phyloP scores from a whole-genome alignment of 208 protist genomes.

The Herpetomonas tarakana region DNA sequence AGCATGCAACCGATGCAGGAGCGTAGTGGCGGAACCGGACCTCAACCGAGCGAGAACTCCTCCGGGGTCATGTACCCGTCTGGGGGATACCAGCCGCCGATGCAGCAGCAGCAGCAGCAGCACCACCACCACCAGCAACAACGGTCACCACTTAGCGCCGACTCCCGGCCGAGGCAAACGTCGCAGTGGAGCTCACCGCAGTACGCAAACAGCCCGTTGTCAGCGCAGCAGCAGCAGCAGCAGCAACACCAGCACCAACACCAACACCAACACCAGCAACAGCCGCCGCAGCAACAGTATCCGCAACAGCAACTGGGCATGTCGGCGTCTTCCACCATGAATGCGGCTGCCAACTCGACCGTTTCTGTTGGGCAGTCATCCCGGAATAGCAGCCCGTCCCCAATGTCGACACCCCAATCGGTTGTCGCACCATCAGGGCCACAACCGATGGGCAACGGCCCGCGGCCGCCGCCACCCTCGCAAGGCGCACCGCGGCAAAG shows the following conservation, averaged over 20 bases:
- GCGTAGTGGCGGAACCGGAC: too few species aligned
- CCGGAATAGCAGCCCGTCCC: not conserved
- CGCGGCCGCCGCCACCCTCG: too few species aligned
- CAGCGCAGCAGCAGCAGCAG: conserved; percentile 1
- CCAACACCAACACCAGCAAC: conserved; percentile 1
- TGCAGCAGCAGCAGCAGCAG: too few species aligned
- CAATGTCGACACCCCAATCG: conserved; percentile 12
- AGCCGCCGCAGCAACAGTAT: not conserved
- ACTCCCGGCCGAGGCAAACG: not conserved
- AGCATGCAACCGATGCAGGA: too few species aligned
- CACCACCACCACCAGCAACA: too few species aligned
- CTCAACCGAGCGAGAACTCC: too few species aligned
- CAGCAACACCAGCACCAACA: conserved; percentile 1
- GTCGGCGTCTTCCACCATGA: not conserved
- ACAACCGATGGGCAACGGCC: too few species aligned
- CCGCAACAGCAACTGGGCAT: not conserved
- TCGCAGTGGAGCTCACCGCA: not conserved
- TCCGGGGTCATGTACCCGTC: too few species aligned
- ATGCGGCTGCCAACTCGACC: not conserved
- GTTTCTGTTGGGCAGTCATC: not conserved
- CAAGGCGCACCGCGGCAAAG: too few species aligned
- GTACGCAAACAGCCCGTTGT: not conserved
- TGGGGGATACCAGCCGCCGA: too few species aligned
- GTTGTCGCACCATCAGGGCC: too few species aligned
- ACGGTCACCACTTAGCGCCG: not conserved